Conservation (phyloP, 2,329 filamentous ascomycete species). For the Nigrospora oryzae region DNA sequence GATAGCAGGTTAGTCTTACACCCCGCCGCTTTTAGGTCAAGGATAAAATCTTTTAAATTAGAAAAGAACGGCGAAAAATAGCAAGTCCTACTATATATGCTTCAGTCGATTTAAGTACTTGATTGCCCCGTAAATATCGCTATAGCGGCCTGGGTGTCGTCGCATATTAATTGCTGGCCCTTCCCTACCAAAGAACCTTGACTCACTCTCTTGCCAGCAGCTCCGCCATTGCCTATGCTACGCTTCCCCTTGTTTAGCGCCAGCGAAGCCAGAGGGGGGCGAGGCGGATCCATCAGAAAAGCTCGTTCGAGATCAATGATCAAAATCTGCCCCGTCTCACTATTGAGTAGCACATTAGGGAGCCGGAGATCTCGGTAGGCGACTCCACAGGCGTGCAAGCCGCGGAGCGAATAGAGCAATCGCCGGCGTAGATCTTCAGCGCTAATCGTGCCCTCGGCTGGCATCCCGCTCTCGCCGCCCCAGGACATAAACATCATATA, state of each 20-base stretch:
- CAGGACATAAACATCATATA: constrained; percentile 25
- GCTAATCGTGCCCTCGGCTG: neutral
- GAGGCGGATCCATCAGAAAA: constrained; percentile 8
- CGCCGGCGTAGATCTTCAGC: neutral
- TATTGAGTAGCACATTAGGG: constrained; percentile 18
- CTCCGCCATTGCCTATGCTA: neutral
- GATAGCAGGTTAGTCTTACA: no score
- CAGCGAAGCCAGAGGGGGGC: constrained; percentile 8
- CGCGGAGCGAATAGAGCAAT: constrained; percentile 7
- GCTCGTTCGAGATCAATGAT: constrained; percentile 23
- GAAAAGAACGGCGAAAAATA: no score
- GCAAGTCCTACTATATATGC: no score
- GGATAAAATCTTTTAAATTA: no score
- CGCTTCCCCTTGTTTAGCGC: constrained; percentile 13
- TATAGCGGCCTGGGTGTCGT: no score
- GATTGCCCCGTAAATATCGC: no score
- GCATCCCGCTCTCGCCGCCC: constrained; percentile 14
- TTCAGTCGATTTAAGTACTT: no score
- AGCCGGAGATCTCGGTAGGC: constrained; percentile 14
- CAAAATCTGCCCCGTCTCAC: constrained; percentile 14
- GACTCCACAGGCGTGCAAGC: constrained; percentile 16
- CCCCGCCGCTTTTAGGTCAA: no score
- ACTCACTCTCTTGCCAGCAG: neutral
- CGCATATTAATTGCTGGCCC: no score
- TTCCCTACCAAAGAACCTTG: no score